Base-by-base conservation (phyloP, 768 basidiomycete genomes). In the Termitomyces sp. region DNA sequence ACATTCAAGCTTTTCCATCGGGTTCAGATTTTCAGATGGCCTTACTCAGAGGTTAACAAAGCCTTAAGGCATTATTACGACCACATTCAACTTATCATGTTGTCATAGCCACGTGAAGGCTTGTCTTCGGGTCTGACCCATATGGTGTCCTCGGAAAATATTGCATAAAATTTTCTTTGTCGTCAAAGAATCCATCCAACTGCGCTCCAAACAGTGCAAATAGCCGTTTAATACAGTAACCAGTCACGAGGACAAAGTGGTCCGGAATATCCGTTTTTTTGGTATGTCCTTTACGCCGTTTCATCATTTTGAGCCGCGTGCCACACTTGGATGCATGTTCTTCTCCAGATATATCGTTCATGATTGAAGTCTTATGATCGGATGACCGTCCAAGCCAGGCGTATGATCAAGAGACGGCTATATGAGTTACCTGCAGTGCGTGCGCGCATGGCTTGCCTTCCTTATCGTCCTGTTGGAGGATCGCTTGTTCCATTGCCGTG, bases 341-440 rank as follows among this genome's bases (percentile, higher is more conserved):
- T 35, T 33, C 16, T 56, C 20, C 35, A 56, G 38, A 49, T 33
- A 56, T 48, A 13, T 54, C 4, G 35, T 51, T 20, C 36, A 14
- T 44, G 52, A 60, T 52, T 50, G 22, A 16, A 55, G 54, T 55
- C 62, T 63, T 55, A 55, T 63, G 62, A 60, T 56, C 20, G 45
- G 45, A 51, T 16, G n/a, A 48, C 52, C 49, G 36, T 56, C 50
- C 44, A 55, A 43, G 20, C 53, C 45, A 43, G 55, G 32, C 26
- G 50, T 32, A 33, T 52, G 32, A 51, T 24, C 35, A 33, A 20
- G 40, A 46, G 13, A 30, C 52, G 40, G 53, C 33, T 58, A 47
- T 47, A 55, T 59, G 45, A 57, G 40, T 5, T 36, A 38, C 58
- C 49, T 62, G 48, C 53, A 2, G 52, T 47, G 62, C 54, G 28